Evolutionary conservation across 495 filamentous ascomycete species (phyloP).

Genomic region (Aspergillus sclerotiicarbonarius): DNA sequence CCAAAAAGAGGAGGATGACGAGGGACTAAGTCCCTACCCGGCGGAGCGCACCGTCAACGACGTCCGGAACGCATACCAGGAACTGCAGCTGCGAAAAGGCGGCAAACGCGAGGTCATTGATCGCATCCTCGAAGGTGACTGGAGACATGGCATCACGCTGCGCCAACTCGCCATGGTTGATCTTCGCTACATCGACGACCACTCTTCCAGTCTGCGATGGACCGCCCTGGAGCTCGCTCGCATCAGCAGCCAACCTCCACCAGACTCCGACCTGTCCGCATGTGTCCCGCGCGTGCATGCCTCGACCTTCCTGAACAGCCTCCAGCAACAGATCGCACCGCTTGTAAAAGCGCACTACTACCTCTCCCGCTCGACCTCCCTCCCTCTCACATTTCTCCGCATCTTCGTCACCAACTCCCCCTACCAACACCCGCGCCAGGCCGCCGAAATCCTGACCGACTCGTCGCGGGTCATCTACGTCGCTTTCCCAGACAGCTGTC

Average conservation of each 20-base stretch:
- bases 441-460: slow-evolving; percentile 43
- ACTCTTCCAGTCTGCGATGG: slow-evolving; percentile 71
- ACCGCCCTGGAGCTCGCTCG: slow-evolving; percentile 60
- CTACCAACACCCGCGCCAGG: slow-evolving; percentile 54
- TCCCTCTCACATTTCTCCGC: slow-evolving; percentile 69
- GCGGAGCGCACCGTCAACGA: slow-evolving; percentile 60
- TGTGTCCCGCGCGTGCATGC: slow-evolving; percentile 71
- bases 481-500: slow-evolving; percentile 74
- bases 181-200: slow-evolving; percentile 73
- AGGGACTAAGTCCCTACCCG: slow-evolving; percentile 55
- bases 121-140: slow-evolving; percentile 76
- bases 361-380: slow-evolving; percentile 58
- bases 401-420: slow-evolving; percentile 73
- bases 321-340: slow-evolving; percentile 69
- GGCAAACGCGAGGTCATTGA: slow-evolving; percentile 72
- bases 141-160: slow-evolving; percentile 72
- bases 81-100: slow-evolving; percentile 57
- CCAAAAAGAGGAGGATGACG: slow-evolving; percentile 21
- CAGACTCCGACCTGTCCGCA: slow-evolving; percentile 38
- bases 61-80: slow-evolving; percentile 60
- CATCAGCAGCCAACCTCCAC: slow-evolving; percentile 24
- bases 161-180: slow-evolving; percentile 82
- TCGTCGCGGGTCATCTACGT: slow-evolving; percentile 67
- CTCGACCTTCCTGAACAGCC: slow-evolving; percentile 66
- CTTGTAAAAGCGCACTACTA: slow-evolving; percentile 80